Conservation (phyloP, 352 stramenopile genomes). For the Thalassiosira livingstoniorum region DNA sequence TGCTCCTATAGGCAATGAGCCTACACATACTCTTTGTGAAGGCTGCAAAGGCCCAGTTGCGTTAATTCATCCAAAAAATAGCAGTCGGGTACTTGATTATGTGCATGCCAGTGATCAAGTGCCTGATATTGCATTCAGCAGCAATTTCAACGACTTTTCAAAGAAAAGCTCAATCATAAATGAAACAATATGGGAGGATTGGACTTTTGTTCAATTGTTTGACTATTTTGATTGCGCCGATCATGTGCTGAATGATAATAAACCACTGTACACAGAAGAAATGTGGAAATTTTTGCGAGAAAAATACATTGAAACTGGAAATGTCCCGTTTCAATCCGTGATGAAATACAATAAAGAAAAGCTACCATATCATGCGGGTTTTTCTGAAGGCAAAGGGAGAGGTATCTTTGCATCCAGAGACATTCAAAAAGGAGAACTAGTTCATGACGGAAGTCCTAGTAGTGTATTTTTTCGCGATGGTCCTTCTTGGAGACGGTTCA, state of each 20-base stretch:
- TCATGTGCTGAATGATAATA: not conserved
- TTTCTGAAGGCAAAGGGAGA: constrained; percentile 16
- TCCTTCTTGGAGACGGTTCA: constrained; percentile 20
- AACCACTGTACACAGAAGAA: constrained; percentile 13
- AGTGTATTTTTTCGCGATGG: constrained; percentile 32
- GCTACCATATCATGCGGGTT: constrained; percentile 8
- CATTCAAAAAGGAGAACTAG: constrained; percentile 43
- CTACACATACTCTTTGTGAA: not conserved
- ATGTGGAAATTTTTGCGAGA: constrained; percentile 15
- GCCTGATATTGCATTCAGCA: not conserved
- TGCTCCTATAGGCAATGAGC: not conserved
- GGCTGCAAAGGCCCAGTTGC: not conserved
- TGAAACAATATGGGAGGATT: not conserved
- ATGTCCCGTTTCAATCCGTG: not conserved
- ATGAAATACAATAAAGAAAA: constrained; percentile 1
- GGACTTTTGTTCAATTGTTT: constrained; percentile 8
- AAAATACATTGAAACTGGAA: not conserved
- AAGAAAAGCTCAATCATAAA: not conserved
- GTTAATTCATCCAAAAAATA: not conserved
- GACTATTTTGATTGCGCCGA: constrained; percentile 20
- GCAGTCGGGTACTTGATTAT: not conserved
- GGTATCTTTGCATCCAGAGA: constrained; percentile 23
- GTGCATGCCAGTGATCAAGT: not conserved
- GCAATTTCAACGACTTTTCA: too few relatives aligned
- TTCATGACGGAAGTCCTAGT: constrained; percentile 35